These are phyloP conservation scores for Macrotyloma uniflorum DNA, from an alignment of 306 rosid species.

Conservation along the genomic window DNA sequence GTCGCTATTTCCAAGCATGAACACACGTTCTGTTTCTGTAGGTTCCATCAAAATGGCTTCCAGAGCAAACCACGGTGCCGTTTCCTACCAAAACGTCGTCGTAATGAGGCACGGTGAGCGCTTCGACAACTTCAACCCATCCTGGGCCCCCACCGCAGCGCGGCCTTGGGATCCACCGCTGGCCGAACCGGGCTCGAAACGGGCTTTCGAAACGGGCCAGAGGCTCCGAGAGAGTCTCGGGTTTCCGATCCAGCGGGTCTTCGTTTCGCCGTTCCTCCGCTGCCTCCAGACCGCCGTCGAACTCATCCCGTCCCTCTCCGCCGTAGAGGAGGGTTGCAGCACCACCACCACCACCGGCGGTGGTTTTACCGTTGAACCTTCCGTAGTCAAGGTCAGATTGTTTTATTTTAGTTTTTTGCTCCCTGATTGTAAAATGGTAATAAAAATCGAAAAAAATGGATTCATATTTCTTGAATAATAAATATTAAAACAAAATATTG, in stretches of 20 bases:
- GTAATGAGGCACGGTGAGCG: constrained; percentile 94
- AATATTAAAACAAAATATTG: background rate
- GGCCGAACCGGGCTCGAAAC: constrained; percentile 47
- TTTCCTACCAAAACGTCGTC: constrained; percentile 62
- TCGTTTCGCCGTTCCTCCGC: constrained; percentile 89
- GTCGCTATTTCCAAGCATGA: background rate
- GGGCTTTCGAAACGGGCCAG: constrained; percentile 61
- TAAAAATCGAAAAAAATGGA: background rate
- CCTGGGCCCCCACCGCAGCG: constrained; percentile 56
- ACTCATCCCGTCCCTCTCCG: constrained; percentile 50
- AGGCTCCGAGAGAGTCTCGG: constrained; percentile 47
- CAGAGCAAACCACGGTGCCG: background rate
- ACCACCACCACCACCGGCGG: background rate
- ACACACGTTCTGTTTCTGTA: background rate
- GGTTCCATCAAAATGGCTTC: constrained; percentile 31
- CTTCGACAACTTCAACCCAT: constrained; percentile 62
- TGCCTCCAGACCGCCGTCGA: constrained; percentile 77
- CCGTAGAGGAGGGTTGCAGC: constrained; percentile 24
- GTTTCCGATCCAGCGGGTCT: constrained; percentile 65
- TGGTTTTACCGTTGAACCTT: constrained; percentile 39
- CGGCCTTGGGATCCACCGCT: constrained; percentile 90
- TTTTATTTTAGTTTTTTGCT: background rate
- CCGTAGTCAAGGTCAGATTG: constrained; percentile 57
- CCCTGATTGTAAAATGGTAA: background rate
- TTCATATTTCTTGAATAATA: background rate